These are phyloP conservation scores for Aspergillus ochraceus DNA, from an alignment of 2,329 filamentous ascomycete species.

Conservation along the genomic window DNA sequence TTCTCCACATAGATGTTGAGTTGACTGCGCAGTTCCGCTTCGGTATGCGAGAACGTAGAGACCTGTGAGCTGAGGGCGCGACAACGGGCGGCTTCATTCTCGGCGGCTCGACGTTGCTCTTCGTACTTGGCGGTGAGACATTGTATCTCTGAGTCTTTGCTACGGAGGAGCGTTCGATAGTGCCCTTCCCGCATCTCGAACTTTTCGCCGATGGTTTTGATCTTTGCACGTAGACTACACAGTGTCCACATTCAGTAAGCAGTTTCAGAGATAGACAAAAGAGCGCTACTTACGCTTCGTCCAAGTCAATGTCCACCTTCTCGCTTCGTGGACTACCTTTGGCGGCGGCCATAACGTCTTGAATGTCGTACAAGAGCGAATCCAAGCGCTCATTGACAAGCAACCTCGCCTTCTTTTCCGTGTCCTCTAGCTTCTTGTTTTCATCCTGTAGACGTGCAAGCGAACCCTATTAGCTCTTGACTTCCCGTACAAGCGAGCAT, in stretches of 20 bases:
- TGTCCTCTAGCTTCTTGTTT: constrained; percentile 86
- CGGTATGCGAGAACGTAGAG: constrained; percentile 92
- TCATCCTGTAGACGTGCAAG: constrained; percentile 64
- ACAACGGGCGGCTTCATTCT: constrained; percentile 75
- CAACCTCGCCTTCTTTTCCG: constrained; percentile 76
- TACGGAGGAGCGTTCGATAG: constrained; percentile 86
- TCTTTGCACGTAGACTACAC: constrained; percentile 65
- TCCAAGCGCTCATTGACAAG: constrained; percentile 85
- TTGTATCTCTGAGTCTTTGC: constrained; percentile 94
- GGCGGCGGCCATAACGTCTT: constrained; percentile 82
- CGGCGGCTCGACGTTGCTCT: constrained; percentile 83
- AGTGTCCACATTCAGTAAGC: constrained; percentile 20
- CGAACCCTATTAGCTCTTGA: constrained; percentile 12
- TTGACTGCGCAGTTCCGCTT: constrained; percentile 88
- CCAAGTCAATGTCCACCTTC: constrained; percentile 80
- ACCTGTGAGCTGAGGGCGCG: constrained; percentile 88
- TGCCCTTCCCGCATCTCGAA: constrained; percentile 94
- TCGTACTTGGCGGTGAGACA: constrained; percentile 87
- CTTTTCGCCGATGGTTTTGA: constrained; percentile 93
- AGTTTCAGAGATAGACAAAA: constrained; percentile 4
- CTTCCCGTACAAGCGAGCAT: neutral
- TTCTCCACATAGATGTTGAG: constrained; percentile 99
- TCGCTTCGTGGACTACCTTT: constrained; percentile 80
- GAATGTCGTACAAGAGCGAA: constrained; percentile 76
- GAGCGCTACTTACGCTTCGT: constrained; percentile 70